phyloP scores from a whole-genome alignment of 306 rosid species.

The Medicago lupulina region DNA sequence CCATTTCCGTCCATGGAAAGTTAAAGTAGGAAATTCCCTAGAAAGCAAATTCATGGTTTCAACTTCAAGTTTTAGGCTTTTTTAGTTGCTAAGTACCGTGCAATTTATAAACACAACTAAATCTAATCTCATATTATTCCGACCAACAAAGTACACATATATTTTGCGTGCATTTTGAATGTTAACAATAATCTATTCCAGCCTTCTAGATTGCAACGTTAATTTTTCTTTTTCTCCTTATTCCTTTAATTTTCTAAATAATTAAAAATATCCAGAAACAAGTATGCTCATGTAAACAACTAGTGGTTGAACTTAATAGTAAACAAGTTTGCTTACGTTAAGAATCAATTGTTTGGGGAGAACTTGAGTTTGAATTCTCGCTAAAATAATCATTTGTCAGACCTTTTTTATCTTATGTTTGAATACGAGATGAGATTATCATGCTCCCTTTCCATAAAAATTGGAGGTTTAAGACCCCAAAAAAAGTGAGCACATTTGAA shows the following conservation, averaged over 20 bases:
- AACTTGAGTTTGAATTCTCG: too few species aligned
- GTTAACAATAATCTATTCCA: not conserved
- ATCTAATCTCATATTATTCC: not conserved
- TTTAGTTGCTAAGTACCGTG: not conserved
- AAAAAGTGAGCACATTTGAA: too few species aligned
- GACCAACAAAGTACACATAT: constrained; percentile 1
- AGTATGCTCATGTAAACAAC: not conserved
- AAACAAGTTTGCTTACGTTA: too few species aligned
- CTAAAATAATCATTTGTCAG: too few species aligned
- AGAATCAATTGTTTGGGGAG: too few species aligned
- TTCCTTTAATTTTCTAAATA: not conserved
- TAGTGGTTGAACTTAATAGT: too few species aligned
- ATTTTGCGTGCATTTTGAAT: not conserved
- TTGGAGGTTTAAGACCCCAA: too few species aligned
- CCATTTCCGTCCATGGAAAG: constrained; percentile 11
- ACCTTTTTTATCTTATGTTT: too few species aligned
- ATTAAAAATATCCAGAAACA: not conserved
- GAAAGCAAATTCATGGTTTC: constrained; percentile 2
- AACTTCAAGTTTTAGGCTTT: not conserved
- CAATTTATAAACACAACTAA: not conserved
- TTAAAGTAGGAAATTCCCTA: not conserved
- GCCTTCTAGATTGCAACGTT: not conserved
- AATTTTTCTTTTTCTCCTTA: not conserved
- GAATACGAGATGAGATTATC: too few species aligned
- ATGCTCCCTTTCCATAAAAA: too few species aligned